A percentile compares a stretch with the other conserved stretches of the same genome.
phyloP scores from a whole-genome alignment of 1,284 basidiomycete genomes.

The Coniferiporia sulphurascens region DNA sequence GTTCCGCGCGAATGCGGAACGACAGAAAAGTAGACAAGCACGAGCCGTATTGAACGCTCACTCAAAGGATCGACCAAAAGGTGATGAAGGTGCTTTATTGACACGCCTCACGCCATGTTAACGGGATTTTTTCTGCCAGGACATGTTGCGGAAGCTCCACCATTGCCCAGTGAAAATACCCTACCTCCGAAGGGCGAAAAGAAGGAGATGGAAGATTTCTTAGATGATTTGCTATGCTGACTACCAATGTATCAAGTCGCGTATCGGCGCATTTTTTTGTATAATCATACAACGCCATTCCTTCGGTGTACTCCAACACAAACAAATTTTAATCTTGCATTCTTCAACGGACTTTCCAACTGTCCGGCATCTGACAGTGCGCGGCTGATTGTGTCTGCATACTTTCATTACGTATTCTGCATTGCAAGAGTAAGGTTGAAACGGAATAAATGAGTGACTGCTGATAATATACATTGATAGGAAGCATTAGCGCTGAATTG shows the following conservation, averaged over 20 bases:
- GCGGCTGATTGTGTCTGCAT: too few species aligned
- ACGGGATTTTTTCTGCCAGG: background rate
- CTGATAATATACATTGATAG: background rate
- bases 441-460: background rate
- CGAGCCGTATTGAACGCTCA: background rate
- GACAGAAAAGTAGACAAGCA: constrained; percentile 26
- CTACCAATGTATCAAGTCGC: background rate
- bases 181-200: constrained; percentile 42
- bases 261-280: background rate
- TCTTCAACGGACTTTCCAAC: too few species aligned
- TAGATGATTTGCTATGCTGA: constrained; percentile 50
- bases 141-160: constrained; percentile 46
- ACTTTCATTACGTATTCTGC: too few species aligned
- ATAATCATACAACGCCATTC: too few species aligned
- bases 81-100: background rate
- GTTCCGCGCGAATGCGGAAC: constrained; percentile 56
- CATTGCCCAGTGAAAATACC: constrained; percentile 37
- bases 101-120: background rate
- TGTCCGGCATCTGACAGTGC: too few species aligned
- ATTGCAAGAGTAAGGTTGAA: background rate
- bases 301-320: too few species aligned
- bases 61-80: background rate
- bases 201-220: constrained; percentile 64
- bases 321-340: too few species aligned
- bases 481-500: background rate